Base-by-base conservation (phyloP, 2,329 filamentous ascomycete species). In the Neofusicoccum kwambonambiense region DNA sequence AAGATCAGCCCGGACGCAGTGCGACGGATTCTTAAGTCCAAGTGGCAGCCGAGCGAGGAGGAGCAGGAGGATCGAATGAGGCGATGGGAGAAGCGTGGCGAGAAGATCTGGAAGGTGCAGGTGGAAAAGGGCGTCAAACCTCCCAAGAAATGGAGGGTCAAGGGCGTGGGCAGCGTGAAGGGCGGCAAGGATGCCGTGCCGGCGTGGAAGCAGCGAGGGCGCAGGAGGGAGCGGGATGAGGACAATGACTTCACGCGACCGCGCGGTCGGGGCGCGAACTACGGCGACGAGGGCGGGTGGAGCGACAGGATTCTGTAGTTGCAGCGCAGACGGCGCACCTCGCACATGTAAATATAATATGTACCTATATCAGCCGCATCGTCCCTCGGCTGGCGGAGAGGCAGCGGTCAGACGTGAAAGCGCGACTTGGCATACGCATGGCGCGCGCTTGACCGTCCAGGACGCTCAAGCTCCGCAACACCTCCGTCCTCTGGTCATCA, bases 1-100 rank as follows among this genome's bases (percentile, higher is more conserved):
- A 84, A 93, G 75, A 83, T 97, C n/a, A 93, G 92, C 0, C 83
- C 91, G 2, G 95, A 99, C 75, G 91, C 89, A 0, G 91, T 98
- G 66, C 88, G 93, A 11, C 86, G 95, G 41, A 96, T 99, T 61
- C 80, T 99, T 67, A 92, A 86, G 80, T 87, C 86, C 75, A 93
- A 91, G 66, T 95, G 91, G 89, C 78, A 79, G 70, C 88, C 91
- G 3, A 81, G 74, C 7, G 72, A 83, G 54, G 77, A 79, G 44
- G 80, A 83, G 66, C 70, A 76, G 15, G 79, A 81, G 31, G 76
- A 78, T 6, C 72, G 81, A 42, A 71, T 77, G 68, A 66, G 71
- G 64, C 70, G 82, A 34, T 84, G 82, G 82, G 79, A 83, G 64
- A 78, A 77, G 54, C 71, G 82, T 3, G 82, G 82, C 3, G 78